phyloP scores from a whole-genome alignment of 2,329 filamentous ascomycete genomes.

The Phyllachora maydis region DNA sequence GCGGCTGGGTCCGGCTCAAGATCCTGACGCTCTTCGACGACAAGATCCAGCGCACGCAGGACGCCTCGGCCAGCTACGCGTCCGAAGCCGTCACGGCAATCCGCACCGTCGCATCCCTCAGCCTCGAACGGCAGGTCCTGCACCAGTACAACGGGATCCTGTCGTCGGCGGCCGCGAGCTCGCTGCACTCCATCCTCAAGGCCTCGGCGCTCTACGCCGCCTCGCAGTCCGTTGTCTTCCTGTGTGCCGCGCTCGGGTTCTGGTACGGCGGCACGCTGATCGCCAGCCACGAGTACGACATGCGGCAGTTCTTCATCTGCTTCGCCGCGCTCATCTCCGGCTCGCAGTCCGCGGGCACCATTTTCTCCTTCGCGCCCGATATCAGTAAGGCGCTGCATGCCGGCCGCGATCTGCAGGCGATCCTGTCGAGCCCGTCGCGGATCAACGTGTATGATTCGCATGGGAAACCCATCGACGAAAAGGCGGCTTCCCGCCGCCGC shows the following conservation, averaged over 20 bases:
- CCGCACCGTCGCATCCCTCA: constrained; percentile 5
- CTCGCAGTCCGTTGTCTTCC: constrained; percentile 15
- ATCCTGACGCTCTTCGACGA: constrained; percentile 38
- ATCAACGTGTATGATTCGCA: constrained; percentile 4
- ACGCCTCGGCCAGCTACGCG: too few relatives aligned
- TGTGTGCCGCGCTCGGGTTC: constrained; percentile 2
- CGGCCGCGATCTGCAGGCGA: constrained; percentile 25
- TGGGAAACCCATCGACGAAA: constrained; percentile 1
- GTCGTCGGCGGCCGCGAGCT: constrained; percentile 3
- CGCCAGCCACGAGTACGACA: constrained; percentile 22
- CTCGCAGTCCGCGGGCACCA: constrained; percentile 16
- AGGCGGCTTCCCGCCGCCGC: constrained; percentile 5
- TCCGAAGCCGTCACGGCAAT: constrained; percentile 15
- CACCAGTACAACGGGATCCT: constrained; percentile 10
- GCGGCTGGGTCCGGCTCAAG: constrained; percentile 45
- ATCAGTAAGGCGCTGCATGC: constrained; percentile 26
- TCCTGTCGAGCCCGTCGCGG: constrained; percentile 11
- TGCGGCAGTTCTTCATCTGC: constrained; percentile 24
- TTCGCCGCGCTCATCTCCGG: constrained; percentile 28
- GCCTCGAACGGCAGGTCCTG: constrained; percentile 7
- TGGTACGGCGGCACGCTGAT: constrained; percentile 17
- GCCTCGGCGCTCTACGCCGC: constrained; percentile 20
- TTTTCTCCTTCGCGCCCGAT: constrained; percentile 27
- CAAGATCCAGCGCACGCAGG: neutral
- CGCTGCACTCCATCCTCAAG: constrained; percentile 9